phyloP scores from a whole-genome alignment of 768 basidiomycete species.

The Brasilioporus rufonigricans region DNA sequence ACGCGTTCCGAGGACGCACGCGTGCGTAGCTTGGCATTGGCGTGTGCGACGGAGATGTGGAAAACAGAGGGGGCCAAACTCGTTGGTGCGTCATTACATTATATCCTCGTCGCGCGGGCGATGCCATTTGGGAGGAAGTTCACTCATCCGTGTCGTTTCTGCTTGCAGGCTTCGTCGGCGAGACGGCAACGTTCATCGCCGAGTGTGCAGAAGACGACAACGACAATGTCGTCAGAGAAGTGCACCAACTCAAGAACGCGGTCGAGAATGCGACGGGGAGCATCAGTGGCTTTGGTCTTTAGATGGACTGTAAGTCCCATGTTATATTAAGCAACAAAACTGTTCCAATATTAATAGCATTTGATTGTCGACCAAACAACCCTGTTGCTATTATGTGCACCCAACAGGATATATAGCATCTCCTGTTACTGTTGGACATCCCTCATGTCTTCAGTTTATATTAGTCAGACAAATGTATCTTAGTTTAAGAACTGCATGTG shows the following conservation, averaged over 20 bases:
- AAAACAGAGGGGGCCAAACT: conserved; percentile 69
- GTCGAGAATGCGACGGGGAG: conserved; percentile 73
- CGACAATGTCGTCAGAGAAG: conserved; percentile 71
- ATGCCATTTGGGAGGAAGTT: not conserved
- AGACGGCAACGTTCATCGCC: conserved; percentile 82
- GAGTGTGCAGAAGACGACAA: conserved; percentile 90
- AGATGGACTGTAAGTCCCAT: too few species aligned
- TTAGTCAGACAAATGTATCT: too few species aligned
- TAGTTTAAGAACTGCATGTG: too few species aligned
- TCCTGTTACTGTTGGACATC: too few species aligned
- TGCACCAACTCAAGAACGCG: conserved; percentile 63
- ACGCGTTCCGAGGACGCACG: conserved; percentile 79
- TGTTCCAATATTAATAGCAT: too few species aligned
- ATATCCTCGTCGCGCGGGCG: not conserved
- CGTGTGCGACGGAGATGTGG: conserved; percentile 75
- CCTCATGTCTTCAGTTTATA: too few species aligned
- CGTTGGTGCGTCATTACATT: conserved; percentile 46
- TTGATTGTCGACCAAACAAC: too few species aligned
- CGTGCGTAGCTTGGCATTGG: conserved; percentile 68
- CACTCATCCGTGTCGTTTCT: not conserved
- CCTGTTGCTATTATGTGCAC: too few species aligned
- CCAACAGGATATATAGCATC: too few species aligned
- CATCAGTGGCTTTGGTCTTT: conserved; percentile 37
- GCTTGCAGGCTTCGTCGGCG: conserved; percentile 64
- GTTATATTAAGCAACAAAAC: too few species aligned